These are phyloP conservation scores for Phytophthora pisi DNA, from an alignment of 352 stramenopile species.

Conservation along the genomic window DNA sequence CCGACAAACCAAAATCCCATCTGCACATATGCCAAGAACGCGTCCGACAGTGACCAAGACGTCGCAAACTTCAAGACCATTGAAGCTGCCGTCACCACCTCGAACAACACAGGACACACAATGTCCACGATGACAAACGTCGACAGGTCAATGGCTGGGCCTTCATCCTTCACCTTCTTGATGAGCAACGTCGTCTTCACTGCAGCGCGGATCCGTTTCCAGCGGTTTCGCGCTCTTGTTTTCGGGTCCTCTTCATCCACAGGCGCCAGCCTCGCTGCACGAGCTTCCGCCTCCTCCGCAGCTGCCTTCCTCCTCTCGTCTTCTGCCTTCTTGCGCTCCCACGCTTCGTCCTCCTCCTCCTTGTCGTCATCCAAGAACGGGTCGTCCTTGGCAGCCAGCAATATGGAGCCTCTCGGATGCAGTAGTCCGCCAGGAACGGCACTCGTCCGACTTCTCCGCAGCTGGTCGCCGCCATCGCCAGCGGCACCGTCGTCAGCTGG, in stretches of 20 bases:
- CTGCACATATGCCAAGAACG: slow-evolving; percentile 74
- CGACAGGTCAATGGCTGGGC: slow-evolving; percentile 65
- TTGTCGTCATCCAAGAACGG: slow-evolving; percentile 63
- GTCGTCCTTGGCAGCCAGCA: slow-evolving; percentile 58
- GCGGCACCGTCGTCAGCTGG: slow-evolving; percentile 6
- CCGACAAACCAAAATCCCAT: slow-evolving; percentile 68
- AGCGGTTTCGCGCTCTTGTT: slow-evolving; percentile 43
- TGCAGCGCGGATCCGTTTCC: slow-evolving; percentile 57
- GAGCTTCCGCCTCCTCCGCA: slow-evolving; percentile 24
- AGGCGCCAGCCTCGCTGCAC: slow-evolving; percentile 16
- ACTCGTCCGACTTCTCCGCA: slow-evolving; percentile 32
- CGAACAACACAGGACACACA: slow-evolving; percentile 75
- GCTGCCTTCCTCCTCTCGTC: slow-evolving; percentile 32
- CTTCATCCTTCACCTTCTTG: slow-evolving; percentile 61
- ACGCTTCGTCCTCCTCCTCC: slow-evolving; percentile 60
- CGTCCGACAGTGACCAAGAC: slow-evolving; percentile 62
- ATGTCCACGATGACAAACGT: slow-evolving; percentile 82
- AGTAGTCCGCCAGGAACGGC: slow-evolving; percentile 17
- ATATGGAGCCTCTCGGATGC: slow-evolving; percentile 31
- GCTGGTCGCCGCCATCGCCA: slow-evolving; percentile 10
- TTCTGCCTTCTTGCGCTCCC: slow-evolving; percentile 40
- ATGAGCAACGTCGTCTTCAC: slow-evolving; percentile 68
- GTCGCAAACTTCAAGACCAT: slow-evolving; percentile 58
- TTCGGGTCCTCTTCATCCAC: slow-evolving; percentile 19
- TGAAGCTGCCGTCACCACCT: slow-evolving; percentile 55